Base-by-base conservation (phyloP, 1,139 yeast species). In the Suhomyces kunorum region DNA sequence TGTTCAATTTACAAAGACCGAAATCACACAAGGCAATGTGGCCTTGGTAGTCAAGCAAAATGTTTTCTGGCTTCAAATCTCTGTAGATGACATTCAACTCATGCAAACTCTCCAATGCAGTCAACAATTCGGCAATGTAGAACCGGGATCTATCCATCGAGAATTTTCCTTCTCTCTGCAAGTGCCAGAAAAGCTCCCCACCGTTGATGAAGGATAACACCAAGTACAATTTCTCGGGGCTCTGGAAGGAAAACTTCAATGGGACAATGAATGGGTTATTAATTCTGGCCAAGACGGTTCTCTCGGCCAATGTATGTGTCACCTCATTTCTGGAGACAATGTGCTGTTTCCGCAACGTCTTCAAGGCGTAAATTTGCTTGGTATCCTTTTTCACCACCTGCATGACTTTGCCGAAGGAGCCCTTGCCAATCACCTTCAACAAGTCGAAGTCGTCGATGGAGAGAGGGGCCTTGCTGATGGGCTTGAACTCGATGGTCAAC, bases 251-350 rank as follows among this genome's bases (percentile, higher is more conserved):
- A 64, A 92, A 92, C 66, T 92, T 92, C 50, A 92, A 73, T 7
- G 98, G 98, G n/a, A 92, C 98, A 59, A 92, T 88, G 61, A 94
- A 94, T n/a, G 98, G 98, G 56, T 90, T 87, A 52, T 84, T 84
- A 46, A 92, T 90, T 53, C 92, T 83, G 5, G 98, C 96, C 47
- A 94, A 70, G 7, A 92, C 98, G 1, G 96, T 90, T 50, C 97
- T 79, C 65, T 92, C 98, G 0, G 98, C 98, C 40, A 92, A 67
- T 0, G 98, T 94, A 63, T 94, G 98, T 9, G 92, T 88, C 18
- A 92, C 97, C 66, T 94, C 98, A 67, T 89, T 82, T 56, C 95
- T 80, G 13, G 95, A 86, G 23, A 92, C 95, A 52, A 92, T 88
- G 59, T 92, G 96, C 18, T 95, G 89, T 60, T 92, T 92, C 52